Base-by-base conservation (phyloP, 345 rosid species). In the Aquilaria sinensis region DNA sequence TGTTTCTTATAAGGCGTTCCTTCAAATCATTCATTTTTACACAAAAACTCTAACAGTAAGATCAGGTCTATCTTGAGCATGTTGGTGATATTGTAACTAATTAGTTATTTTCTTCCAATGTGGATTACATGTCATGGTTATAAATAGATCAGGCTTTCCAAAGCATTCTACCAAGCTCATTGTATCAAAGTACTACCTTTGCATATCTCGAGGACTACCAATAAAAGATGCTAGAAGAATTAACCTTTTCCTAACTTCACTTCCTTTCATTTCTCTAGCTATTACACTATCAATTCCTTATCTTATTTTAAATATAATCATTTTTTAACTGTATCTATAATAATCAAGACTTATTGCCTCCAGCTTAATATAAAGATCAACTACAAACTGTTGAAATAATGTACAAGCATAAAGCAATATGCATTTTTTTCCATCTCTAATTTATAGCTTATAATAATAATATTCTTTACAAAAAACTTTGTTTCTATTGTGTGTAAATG, bases 191-290 rank as follows among this genome's bases (percentile, higher is more conserved):
- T 53, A 16, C 29, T 23, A 3, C 15, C 31, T 30, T 3, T 23
- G 10, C 56, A 53, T 53, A 23, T 53, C 56, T 53, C 56, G 7
- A 53, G 32, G 32, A 53, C 56, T 32, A 53, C 56, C 56, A 53
- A 53, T 9, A 16, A 53, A 53, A 53, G 6, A 9, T 53, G 31
- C 9, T 15, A 3, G 32, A 23, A 53, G 31, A 23, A 53, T 53
- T 1, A 53, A 5, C 2, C 31, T 53, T 23, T 53, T n/a, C 29
- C 33, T 32, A 16, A 53, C 3, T 23, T 53, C 5, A 9, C 16
- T 53, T 23, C 3, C 31, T 23, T 9, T 53, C 2, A 10, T 8
- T 23, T 53, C 6, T 23, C 56, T 2, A 2, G 53, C 53, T 2
- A 13, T 50, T 1, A 53, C 56, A 53, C 56, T 23, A 53, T 16